These are phyloP conservation scores for Tuber umbilicatum DNA, from an alignment of 495 filamentous ascomycete genomes.

Conservation along the genomic window DNA sequence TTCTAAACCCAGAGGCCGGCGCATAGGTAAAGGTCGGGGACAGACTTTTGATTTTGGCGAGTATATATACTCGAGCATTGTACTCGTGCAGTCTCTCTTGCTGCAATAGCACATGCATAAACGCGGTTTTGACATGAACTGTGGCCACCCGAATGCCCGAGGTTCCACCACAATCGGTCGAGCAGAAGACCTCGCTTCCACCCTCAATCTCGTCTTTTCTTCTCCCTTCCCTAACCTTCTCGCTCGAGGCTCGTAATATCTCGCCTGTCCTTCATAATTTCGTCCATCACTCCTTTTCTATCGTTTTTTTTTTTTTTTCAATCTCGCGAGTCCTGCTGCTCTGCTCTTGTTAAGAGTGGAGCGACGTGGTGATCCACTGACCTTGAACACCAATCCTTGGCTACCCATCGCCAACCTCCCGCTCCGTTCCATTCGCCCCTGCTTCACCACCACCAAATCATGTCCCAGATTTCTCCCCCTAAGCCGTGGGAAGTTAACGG, in stretches of 20 bases:
- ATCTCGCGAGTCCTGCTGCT: neutral
- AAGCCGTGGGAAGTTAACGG: slow-evolving; percentile 92
- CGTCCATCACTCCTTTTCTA: neutral
- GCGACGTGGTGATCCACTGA: neutral
- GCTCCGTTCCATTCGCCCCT: slow-evolving; percentile 13
- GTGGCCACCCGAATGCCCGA: neutral
- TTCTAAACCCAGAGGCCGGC: too few species aligned
- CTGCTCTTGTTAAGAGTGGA: neutral
- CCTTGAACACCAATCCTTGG: neutral
- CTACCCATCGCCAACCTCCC: slow-evolving; percentile 22
- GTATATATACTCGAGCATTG: neutral
- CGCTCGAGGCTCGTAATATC: neutral
- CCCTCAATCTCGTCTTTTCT: neutral
- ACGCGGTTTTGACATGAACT: neutral
- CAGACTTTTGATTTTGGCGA: too few species aligned
- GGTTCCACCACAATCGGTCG: neutral
- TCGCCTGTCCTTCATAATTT: neutral
- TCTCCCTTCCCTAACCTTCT: neutral
- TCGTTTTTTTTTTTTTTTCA: neutral
- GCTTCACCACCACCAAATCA: slow-evolving; percentile 13
- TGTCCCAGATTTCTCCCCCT: slow-evolving; percentile 66
- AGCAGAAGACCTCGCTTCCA: neutral
- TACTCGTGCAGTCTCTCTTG: neutral
- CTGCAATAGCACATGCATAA: neutral
- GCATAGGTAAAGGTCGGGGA: too few species aligned